These are phyloP conservation scores for Trichosanthes cucumerina DNA, from an alignment of 306 rosid genomes.

Conservation along the genomic window DNA sequence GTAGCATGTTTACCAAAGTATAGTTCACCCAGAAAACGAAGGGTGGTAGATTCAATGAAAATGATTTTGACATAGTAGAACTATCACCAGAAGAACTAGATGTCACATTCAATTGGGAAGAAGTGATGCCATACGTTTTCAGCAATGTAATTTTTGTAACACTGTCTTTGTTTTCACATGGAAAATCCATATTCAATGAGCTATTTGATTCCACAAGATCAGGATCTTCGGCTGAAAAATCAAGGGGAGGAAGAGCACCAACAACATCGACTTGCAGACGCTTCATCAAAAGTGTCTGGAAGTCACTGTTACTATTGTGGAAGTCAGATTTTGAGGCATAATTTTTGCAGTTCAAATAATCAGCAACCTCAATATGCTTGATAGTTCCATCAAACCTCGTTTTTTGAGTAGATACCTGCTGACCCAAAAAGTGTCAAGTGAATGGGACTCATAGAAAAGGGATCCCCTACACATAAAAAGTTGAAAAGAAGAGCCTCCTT, in stretches of 20 bases:
- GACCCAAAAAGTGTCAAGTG: conserved; percentile 24
- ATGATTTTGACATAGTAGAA: conserved; percentile 32
- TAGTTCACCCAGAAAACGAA: conserved; percentile 69
- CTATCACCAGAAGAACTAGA: conserved; percentile 42
- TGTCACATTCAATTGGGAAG: conserved; percentile 38
- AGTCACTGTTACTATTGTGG: conserved; percentile 16
- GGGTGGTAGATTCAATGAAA: conserved; percentile 60
- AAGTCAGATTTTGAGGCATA: conserved; percentile 20
- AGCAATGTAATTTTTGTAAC: conserved; percentile 52
- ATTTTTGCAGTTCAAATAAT: conserved; percentile 32
- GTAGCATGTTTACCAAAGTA: conserved; percentile 33
- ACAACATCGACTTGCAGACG: conserved; percentile 58
- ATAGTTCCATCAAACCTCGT: conserved; percentile 48
- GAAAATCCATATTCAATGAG: conserved; percentile 31
- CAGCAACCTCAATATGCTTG: conserved; percentile 48
- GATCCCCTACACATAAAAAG: background rate
- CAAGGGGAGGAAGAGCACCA: conserved; percentile 50
- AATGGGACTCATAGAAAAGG: conserved; percentile 5
- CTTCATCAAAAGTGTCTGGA: conserved; percentile 31
- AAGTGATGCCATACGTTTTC: conserved; percentile 51
- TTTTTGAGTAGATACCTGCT: conserved; percentile 58
- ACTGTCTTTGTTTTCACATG: conserved; percentile 33
- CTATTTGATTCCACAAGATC: conserved; percentile 31
- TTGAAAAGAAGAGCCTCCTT: background rate
- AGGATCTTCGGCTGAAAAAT: conserved; percentile 27